These are phyloP conservation scores for Tylopilus vinaceipallidus DNA, from an alignment of 768 basidiomycete genomes.

Conservation along the genomic window DNA sequence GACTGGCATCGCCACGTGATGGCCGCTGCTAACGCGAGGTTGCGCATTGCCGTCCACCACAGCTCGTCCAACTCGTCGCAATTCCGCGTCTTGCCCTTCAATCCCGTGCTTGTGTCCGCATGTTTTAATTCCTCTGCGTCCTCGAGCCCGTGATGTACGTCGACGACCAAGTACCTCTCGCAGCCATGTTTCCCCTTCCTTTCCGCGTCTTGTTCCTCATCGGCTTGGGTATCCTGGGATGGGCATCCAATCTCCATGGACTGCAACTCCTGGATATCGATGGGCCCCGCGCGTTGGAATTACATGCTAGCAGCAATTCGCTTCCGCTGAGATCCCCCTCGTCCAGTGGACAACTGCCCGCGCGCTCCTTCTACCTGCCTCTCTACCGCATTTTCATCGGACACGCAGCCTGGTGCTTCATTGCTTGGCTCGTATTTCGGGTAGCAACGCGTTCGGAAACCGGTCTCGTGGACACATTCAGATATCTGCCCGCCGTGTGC, in stretches of 20 bases:
- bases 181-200: slow-evolving; percentile 78
- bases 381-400: slow-evolving; percentile 65
- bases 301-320: slow-evolving; percentile 28
- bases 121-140: neutral
- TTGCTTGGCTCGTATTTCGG: slow-evolving; percentile 70
- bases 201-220: slow-evolving; percentile 84
- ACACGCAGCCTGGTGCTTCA: slow-evolving; percentile 60
- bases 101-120: neutral
- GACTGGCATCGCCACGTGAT: neutral
- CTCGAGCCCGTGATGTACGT: slow-evolving; percentile 31
- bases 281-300: slow-evolving; percentile 65
- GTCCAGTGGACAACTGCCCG: slow-evolving; percentile 23
- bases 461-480: slow-evolving; percentile 66
- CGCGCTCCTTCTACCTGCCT: slow-evolving; percentile 48
- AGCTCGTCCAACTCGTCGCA: neutral
- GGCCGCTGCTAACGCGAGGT: too few species aligned
- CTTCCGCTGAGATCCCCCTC: slow-evolving; percentile 23
- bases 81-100: neutral
- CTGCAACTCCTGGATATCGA: slow-evolving; percentile 76
- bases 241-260: slow-evolving; percentile 92
- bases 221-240: slow-evolving; percentile 79
- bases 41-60: neutral
- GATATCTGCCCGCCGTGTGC: slow-evolving; percentile 72
- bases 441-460: slow-evolving; percentile 55
- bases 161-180: slow-evolving; percentile 44